Base-by-base conservation (phyloP, 2,329 filamentous ascomycete species). In the Aspergillus felis region DNA sequence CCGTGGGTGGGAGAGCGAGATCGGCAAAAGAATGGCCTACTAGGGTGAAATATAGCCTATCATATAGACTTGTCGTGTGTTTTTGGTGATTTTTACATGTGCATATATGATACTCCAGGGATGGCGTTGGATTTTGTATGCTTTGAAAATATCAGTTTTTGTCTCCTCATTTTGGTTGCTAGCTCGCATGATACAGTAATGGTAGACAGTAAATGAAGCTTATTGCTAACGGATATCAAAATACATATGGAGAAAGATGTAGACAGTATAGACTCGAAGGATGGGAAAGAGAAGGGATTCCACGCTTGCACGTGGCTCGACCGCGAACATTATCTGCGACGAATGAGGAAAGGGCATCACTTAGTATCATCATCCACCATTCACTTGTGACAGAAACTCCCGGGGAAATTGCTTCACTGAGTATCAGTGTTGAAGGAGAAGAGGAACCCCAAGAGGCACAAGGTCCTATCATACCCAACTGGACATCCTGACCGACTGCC, bases 1-100 rank as follows among this genome's bases (percentile, higher is more conserved):
- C 1, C 82, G 85, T 62, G 84, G 86, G 29, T 96, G 92, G 91
- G 77, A 87, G 74, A 92, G 89, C 69, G 88, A 95, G 77, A 96
- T 96, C 82, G 90, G 90, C 41, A 92, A 91, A 81, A 81, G 80
- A 14, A 91, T 91, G 87, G 74, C 75, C 35, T 72, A 48, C 25
- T 65, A 60, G 41, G 20, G 10, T 25, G 20, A 6, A 24, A 24
- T 17, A 32, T 4, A 35, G 32, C 32, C 32, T 6, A 35, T 14
- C 12, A 29, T 17, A 38, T 38, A n/a, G 42, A 24, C 29, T 51
- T 4, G 38, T 25, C 24, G n/a, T 50, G 29, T 50, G n/a, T 41
- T 38, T 51, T 17, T 50, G 29, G 22, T 41, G 22, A 3, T 25
- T 10, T 17, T 49, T 7, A 7, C 48, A 51, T 55, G 24, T 17